Evolutionary conservation across 176 grass and related monocot genomes (phyloP), one percentile per base, ranked within the genome.

Genomic region (Oryza meyeriana): DNA sequence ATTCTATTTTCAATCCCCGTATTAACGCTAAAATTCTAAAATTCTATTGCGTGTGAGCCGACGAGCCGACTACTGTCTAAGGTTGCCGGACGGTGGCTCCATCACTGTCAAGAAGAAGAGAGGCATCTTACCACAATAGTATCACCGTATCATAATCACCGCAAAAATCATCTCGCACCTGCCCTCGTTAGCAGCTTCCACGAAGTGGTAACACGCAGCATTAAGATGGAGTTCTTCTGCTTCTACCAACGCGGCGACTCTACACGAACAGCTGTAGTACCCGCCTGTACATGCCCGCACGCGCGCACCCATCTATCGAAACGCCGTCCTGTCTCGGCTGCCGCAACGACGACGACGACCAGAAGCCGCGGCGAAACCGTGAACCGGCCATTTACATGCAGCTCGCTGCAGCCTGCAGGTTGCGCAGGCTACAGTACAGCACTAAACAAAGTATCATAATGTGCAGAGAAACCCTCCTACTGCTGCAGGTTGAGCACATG

Each of bases 211-310:
- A 24, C 33, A 38, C 3, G 48, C 33, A 22, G 7, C 66, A 20
- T 18, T 33, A 30, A 17, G 55, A 64, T 52, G 48, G 4, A 8
- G 17, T 58, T 22, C 8, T 58, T n/a, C 52, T 24, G 52, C 20
- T 34, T 8, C 0, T 64, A 40, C 68, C 38, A 31, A 71, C 79
- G 79, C 66, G 66, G 67, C 35, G 79, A 71, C 79, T 71, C 28
- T 24, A 58, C 52, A 58, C 52, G 20, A 7, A 81, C 24, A 71
- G 66, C 65, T 81, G 78, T 22, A 16, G 13, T 45, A 42, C 11
- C n/a, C 38, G 38, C 38, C 38, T 10, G 1, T 47, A 39, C 24
- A 3, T 10, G 45, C 1, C 79, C 12, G 13, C 47, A 48, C 14
- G 2, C 44, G 0, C 3, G 42, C 12, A 6, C 8, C 4, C 52